Percentiles rank a stretch among this genome's conserved stretches.
Evolutionary conservation across 495 filamentous ascomycete genomes (phyloP).

Genomic region (Penicillium angulare): DNA sequence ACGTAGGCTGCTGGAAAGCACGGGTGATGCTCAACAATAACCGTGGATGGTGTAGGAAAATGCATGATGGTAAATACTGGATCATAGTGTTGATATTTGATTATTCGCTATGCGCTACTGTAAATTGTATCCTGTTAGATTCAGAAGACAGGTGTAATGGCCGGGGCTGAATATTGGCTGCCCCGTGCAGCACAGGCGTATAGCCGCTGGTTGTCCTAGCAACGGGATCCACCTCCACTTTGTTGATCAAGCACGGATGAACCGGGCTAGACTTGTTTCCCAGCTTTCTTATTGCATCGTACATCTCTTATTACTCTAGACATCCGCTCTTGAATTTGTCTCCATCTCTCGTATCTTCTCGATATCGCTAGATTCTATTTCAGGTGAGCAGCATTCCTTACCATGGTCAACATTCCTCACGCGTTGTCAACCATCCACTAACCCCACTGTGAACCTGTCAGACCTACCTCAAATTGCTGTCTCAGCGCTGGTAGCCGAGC

Average conservation of each 20-base stretch:
- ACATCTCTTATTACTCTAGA: not conserved
- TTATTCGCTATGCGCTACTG: no score
- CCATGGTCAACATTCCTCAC: constrained; percentile 10
- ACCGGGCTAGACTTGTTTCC: constrained; percentile 6
- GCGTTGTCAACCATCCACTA: not conserved
- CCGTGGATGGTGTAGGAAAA: not conserved
- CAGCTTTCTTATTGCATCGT: not conserved
- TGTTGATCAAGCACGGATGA: constrained; percentile 23
- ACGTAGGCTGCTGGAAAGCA: not conserved
- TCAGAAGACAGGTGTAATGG: no score
- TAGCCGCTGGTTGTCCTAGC: constrained; percentile 25
- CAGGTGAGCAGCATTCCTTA: not conserved
- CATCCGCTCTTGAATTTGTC: not conserved
- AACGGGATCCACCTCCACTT: constrained; percentile 27
- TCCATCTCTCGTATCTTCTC: constrained; percentile 1
- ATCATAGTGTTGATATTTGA: not conserved
- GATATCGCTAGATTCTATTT: not conserved
- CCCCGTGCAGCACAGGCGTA: not conserved
- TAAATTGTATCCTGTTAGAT: no score
- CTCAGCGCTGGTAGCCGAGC: constrained; percentile 3
- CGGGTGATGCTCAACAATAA: no score
- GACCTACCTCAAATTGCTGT: constrained; percentile 1
- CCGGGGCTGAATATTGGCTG: no score
- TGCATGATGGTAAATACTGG: not conserved
- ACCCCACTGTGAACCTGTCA: constrained; percentile 8